A percentile compares a stretch with the other conserved stretches of the same genome.
These are phyloP conservation scores for Suhomyces ambrosiae DNA, from an alignment of 1,139 yeast genomes.

Conservation along the genomic window DNA sequence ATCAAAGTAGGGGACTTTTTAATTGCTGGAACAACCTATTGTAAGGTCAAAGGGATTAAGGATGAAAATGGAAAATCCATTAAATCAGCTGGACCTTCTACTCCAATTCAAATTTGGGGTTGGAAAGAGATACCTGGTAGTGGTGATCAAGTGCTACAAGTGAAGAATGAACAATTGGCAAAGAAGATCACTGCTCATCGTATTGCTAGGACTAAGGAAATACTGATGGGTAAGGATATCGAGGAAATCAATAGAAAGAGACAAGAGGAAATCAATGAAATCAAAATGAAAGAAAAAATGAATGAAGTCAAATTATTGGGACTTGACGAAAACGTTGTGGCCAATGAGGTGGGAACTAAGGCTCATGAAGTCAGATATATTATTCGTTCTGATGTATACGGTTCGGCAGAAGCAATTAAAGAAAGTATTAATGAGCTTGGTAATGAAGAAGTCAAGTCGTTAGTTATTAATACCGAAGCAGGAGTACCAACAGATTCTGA, in stretches of 20 bases:
- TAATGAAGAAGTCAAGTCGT: conserved; percentile 76
- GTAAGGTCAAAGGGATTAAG: conserved; percentile 80
- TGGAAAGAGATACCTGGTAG: conserved; percentile 95
- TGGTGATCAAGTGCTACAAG: conserved; percentile 83
- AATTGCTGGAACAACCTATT: conserved; percentile 84
- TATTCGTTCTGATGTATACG: conserved; percentile 86
- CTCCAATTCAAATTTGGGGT: conserved; percentile 90
- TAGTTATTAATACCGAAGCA: conserved; percentile 72
- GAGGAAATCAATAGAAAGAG: conserved; percentile 67
- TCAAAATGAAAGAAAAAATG: conserved; percentile 52
- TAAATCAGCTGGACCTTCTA: conserved; percentile 78
- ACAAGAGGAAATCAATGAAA: conserved; percentile 47
- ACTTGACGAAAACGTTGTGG: conserved; percentile 46
- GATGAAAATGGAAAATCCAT: conserved; percentile 72
- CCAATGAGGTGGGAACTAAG: conserved; percentile 31
- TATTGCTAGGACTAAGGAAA: conserved; percentile 53
- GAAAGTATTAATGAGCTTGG: conserved; percentile 84
- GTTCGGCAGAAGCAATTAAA: conserved; percentile 61
- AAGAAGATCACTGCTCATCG: conserved; percentile 75
- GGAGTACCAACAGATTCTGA: conserved; percentile 88
- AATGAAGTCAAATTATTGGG: conserved; percentile 62
- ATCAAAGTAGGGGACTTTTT: conserved; percentile 68
- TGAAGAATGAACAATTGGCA: conserved; percentile 70
- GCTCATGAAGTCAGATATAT: conserved; percentile 56
- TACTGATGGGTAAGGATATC: conserved; percentile 66